phyloP scores from a whole-genome alignment of 2,329 filamentous ascomycete species.

The Aspergillus transmontanensis region DNA sequence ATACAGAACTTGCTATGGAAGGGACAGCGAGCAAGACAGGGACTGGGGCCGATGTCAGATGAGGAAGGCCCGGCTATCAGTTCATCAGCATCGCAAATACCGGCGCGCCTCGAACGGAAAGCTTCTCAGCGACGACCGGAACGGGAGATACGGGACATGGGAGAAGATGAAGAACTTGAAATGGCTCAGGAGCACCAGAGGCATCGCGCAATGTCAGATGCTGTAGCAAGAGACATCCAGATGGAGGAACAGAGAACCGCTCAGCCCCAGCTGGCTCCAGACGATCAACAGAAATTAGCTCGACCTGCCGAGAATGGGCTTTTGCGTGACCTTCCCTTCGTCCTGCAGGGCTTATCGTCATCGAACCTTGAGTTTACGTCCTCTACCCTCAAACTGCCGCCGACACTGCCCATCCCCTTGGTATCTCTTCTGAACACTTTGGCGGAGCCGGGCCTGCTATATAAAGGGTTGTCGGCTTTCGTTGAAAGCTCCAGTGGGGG shows the following conservation, averaged over 20 bases:
- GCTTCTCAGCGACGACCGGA: constrained; percentile 26
- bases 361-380: constrained; percentile 76
- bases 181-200: constrained; percentile 19
- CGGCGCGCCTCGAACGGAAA: constrained; percentile 28
- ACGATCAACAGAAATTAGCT: constrained; percentile 50
- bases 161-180: constrained; percentile 21
- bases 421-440: constrained; percentile 85
- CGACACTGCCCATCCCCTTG: constrained; percentile 78
- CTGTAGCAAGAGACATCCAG: constrained; percentile 20
- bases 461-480: constrained; percentile 77
- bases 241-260: constrained; percentile 18
- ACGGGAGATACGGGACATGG: constrained; percentile 23
- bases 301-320: constrained; percentile 67
- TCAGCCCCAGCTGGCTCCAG: constrained; percentile 16
- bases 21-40: constrained; percentile 26
- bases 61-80: constrained; percentile 43
- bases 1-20: constrained; percentile 40
- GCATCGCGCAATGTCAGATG: constrained; percentile 22
- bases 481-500: constrained; percentile 79
- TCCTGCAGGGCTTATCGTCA: constrained; percentile 87
- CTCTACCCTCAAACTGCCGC: constrained; percentile 72
- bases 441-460: constrained; percentile 91
- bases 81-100: constrained; percentile 44
- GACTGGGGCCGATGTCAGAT: constrained; percentile 30
- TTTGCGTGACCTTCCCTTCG: constrained; percentile 84